Evolutionary conservation across 371 early-diverging fungal genomes (phyloP).

Genomic region (Massospora cicadina): DNA sequence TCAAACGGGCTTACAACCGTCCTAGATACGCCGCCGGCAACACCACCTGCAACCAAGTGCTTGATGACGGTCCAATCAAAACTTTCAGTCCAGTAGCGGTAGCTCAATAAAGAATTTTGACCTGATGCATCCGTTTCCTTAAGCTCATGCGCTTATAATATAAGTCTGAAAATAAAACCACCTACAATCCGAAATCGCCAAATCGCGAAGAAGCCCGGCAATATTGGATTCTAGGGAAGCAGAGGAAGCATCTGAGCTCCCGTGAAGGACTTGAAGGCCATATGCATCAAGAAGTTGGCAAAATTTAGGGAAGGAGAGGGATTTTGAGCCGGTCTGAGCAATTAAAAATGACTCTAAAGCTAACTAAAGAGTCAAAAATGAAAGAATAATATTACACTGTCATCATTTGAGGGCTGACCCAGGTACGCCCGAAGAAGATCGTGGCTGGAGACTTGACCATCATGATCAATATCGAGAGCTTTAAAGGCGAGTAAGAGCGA

Average conservation of each 20-base stretch:
- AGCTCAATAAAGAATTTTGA: not conserved
- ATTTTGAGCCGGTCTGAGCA: not conserved
- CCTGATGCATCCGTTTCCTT: not conserved
- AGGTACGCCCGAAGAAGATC: slow-evolving; percentile 5
- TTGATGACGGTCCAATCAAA: slow-evolving; percentile 22
- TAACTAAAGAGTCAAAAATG: not conserved
- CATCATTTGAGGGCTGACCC: not conserved
- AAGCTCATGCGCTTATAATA: not conserved
- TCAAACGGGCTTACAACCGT: slow-evolving; percentile 86
- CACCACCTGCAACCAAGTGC: slow-evolving; percentile 73
- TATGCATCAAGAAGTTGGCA: not conserved
- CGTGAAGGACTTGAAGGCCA: slow-evolving; percentile 1
- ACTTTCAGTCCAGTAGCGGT: not conserved
- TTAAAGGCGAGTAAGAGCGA: slow-evolving; percentile 5
- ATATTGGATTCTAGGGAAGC: slow-evolving; percentile 5
- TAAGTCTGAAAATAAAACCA: not conserved
- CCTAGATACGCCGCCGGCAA: slow-evolving; percentile 81
- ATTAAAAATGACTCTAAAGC: not conserved
- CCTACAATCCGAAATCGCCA: slow-evolving; percentile 3
- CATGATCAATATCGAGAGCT: slow-evolving; percentile 1
- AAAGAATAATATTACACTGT: not conserved
- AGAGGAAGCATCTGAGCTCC: not conserved
- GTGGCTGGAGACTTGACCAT: not conserved
- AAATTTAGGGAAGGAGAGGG: not conserved
- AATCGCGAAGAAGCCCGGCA: slow-evolving; percentile 8